Base-by-base conservation (phyloP, 208 protist species). In the Crithidia mellificae region DNA sequence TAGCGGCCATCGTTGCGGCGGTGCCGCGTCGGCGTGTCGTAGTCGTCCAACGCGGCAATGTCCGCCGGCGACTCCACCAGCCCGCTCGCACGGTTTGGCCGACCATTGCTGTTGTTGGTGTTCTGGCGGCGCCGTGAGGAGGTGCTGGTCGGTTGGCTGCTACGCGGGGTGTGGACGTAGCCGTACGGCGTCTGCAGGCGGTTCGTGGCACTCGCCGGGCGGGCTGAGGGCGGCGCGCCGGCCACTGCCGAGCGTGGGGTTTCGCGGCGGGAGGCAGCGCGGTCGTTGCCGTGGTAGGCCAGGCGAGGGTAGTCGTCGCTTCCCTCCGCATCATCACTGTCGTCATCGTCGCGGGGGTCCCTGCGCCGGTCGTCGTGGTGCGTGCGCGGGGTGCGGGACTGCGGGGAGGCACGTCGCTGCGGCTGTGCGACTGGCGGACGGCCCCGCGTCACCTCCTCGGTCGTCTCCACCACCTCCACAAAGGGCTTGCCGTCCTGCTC, bases 11-110 rank as follows among this genome's bases (percentile, higher is more conserved):
- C 63, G 12, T 24, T 6, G 27, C 56, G 70, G 39, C 36, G 54
- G 46, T 25, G 70, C 8, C 63, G 53, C 22, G 39, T 30, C 8
- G 70, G 62, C 0, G 70, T 76, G n/a, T 69, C 43, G 70, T 64
- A 76, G 63, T 76, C 70, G 30, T 76, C 70, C 38, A 76, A 7
- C 29, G 38, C 24, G 19, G 30, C 27, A 22, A 70, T 47, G 43
- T 76, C 70, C 9, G 52, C 63, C 22, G 62, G 56, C 1, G 49
- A 61, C 56, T 70, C 50, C 32, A 63, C 59, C 43, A 63, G 14
- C 12, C 68, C 53, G 6, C 44, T 43, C 2, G 43, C 46, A 2
- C 54, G 68, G 47, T 27, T 29, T 8, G 20, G 32, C 15, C 53
- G 25, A 38, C 34, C 34, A n/a, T n/a, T n/a, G 17, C 19, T 22